Evolutionary conservation across 2,329 filamentous ascomycete genomes (phyloP), one percentile per base, ranked within the genome.

Genomic region (Massarina eburnea): DNA sequence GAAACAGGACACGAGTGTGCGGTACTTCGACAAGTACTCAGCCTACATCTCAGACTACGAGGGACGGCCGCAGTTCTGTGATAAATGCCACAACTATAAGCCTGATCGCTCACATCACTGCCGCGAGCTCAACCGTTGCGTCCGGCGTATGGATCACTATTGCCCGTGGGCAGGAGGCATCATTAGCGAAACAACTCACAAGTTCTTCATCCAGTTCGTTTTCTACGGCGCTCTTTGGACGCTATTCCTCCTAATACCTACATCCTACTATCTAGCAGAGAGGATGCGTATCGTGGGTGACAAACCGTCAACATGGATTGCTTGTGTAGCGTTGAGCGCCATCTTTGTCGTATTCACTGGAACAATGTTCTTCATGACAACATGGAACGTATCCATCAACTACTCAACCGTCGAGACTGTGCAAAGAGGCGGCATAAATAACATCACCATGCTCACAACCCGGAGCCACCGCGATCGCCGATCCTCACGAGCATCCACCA

Each of bases 141-240:
- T 95, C 18, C 75, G 80, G 32, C 94, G 94, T 61, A 94, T 96
- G 87, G 92, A 97, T 53, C 92, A 97, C 64, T 94, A 91, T 61
- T 99, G 94, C 62, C 94, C 92, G 0, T 97, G 84, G 83, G 91
- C 95, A n/a, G 92, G 92, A 3, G 94, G 92, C 18, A 88, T 96
- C 54, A 85, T 99, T 8, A 87, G 84, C 0, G 91, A 96, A 67
- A 91, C 83, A 1, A 76, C 86, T 2, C 91, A 92, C 74, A 96
- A 96, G 61, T 96, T 89, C 71, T 97, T 99, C 63, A 75, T 91
- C 9, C 94, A 96, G 56, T 96, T 96, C 62, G 83, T 84, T 14
- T 79, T 82, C 34, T 96, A 94, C 66, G 83, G 83, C 1, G 73
- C 82, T 4, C 58, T 89, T 3, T 89, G 85, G 57, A 90, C 85